Percentiles rank a stretch among this genome's conserved stretches.
These are phyloP conservation scores for Trichoderma arundinaceum DNA, from an alignment of 2,329 filamentous ascomycete species.

Conservation along the genomic window DNA sequence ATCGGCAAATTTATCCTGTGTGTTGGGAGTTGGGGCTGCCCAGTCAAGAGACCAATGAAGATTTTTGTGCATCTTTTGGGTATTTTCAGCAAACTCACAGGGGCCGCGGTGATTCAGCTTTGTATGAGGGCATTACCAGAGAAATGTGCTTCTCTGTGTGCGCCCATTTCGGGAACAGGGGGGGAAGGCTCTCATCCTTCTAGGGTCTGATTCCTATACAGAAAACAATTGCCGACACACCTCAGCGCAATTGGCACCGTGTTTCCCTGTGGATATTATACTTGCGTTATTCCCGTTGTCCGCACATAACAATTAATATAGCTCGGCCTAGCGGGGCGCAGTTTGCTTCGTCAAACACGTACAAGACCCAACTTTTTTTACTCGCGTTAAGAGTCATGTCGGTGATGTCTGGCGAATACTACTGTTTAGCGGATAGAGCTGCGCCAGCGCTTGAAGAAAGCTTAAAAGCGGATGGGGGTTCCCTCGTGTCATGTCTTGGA, in stretches of 20 bases:
- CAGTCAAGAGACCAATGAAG: not conserved
- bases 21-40: not conserved
- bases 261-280: constrained; percentile 8
- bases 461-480: not conserved
- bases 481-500: not conserved
- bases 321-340: constrained; percentile 19
- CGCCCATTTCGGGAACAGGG: not conserved
- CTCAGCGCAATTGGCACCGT: constrained; percentile 10
- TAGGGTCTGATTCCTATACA: not conserved
- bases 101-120: not conserved
- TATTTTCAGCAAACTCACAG: not conserved
- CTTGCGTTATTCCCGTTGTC: constrained; percentile 24
- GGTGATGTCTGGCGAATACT: not conserved
- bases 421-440: constrained; percentile 2
- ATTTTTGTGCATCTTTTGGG: not conserved
- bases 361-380: constrained; percentile 8
- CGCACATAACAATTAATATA: constrained; percentile 4
- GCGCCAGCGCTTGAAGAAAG: not conserved
- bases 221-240: constrained; percentile 17
- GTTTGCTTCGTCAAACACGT: constrained; percentile 4
- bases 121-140: not conserved
- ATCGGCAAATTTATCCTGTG: constrained; percentile 16
- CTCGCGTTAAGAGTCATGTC: constrained; percentile 19
- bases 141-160: not conserved
- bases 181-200: not conserved